Conservation (phyloP, 2,329 filamentous ascomycete genomes). For the Cladophialophora exuberans region DNA sequence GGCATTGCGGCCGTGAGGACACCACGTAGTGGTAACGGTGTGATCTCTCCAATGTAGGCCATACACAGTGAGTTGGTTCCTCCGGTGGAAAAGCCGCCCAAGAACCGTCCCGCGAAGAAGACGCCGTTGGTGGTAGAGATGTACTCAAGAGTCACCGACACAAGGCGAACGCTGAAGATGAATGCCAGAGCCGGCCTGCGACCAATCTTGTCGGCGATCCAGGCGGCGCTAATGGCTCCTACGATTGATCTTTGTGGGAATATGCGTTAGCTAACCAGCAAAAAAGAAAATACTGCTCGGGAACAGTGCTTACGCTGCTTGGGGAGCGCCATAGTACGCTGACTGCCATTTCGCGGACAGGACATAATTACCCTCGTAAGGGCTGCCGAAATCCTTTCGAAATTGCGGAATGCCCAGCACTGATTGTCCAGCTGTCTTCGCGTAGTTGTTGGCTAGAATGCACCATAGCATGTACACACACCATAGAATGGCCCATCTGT, state of each 20-base stretch:
- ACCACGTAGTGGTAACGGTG: constrained; percentile 52
- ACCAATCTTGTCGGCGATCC: constrained; percentile 46
- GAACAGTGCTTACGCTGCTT: constrained; percentile 18
- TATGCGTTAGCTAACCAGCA: neutral
- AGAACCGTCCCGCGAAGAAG: constrained; percentile 51
- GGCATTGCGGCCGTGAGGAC: constrained; percentile 50
- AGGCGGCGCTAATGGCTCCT: constrained; percentile 33
- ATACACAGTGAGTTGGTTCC: constrained; percentile 54
- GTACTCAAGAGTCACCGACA: constrained; percentile 39
- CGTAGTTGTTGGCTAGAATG: constrained; percentile 18
- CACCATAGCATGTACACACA: constrained; percentile 22
- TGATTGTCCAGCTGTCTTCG: constrained; percentile 43
- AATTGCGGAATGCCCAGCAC: constrained; percentile 63
- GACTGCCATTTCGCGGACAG: constrained; percentile 56
- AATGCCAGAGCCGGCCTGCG: constrained; percentile 36
- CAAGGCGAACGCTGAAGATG: constrained; percentile 13
- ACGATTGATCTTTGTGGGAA: constrained; percentile 5
- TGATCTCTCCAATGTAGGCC: constrained; percentile 46
- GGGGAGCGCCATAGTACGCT: constrained; percentile 45
- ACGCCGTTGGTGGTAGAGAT: constrained; percentile 37
- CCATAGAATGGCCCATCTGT: constrained; percentile 14
- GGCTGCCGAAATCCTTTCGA: constrained; percentile 57
- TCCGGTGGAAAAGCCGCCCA: constrained; percentile 51
- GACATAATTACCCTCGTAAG: constrained; percentile 46
- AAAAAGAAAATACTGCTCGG: too few species aligned